Conservation (phyloP, 257 asterid species). For the Ophiorrhiza pumila region DNA sequence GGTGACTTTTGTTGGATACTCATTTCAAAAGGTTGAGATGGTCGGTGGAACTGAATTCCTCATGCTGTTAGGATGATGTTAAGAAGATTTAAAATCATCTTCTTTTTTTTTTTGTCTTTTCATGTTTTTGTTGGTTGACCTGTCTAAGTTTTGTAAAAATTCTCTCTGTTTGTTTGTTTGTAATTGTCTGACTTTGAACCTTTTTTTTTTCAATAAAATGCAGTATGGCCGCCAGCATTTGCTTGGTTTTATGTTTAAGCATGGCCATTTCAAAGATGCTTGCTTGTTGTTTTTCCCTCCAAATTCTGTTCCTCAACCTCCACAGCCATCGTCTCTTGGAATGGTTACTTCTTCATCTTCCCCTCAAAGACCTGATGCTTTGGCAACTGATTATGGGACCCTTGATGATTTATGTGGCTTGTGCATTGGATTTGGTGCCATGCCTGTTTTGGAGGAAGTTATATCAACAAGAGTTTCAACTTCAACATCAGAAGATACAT, state of each 20-base stretch:
- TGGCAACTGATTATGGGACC: conserved; percentile 89
- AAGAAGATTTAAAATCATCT: neutral
- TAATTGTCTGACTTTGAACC: neutral
- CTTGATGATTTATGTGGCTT: conserved; percentile 84
- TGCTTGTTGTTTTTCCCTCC: conserved; percentile 83
- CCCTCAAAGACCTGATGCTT: conserved; percentile 79
- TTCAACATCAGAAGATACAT: conserved; percentile 41
- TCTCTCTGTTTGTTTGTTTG: neutral
- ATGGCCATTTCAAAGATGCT: conserved; percentile 84
- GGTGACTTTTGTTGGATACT: neutral
- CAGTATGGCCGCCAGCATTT: conserved; percentile 93
- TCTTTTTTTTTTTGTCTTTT: neutral
- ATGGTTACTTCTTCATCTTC: conserved; percentile 70
- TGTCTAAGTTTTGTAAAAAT: neutral
- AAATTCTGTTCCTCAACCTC: conserved; percentile 63
- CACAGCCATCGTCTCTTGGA: conserved; percentile 63
- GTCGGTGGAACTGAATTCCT: neutral
- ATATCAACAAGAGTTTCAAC: conserved; percentile 54
- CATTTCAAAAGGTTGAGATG: neutral
- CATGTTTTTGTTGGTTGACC: neutral
- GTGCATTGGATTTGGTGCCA: conserved; percentile 84
- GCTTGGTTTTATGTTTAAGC: conserved; percentile 89
- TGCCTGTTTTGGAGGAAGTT: conserved; percentile 84
- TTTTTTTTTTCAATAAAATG: conserved; percentile 27
- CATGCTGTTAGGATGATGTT: neutral